Evolutionary conservation across 768 basidiomycete species (phyloP).

Genomic region (Rhizopogon vinicolor): DNA sequence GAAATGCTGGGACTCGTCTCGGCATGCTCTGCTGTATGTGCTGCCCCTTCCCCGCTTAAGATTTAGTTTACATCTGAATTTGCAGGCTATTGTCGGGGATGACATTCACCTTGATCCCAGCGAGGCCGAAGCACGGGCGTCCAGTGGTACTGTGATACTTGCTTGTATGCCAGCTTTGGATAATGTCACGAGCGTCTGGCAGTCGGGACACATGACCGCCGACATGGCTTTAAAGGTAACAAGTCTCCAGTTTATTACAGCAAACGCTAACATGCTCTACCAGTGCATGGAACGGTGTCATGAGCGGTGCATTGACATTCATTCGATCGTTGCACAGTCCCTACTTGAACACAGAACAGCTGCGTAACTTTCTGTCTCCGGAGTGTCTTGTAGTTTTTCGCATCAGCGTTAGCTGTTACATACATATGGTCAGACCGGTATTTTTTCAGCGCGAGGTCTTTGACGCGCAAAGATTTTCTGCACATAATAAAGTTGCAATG

Average conservation of each 20-base stretch:
- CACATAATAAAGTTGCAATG: not conserved
- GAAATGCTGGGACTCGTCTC: constrained; percentile 87
- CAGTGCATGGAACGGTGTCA: constrained; percentile 73
- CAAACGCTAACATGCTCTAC: not conserved
- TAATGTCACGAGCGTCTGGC: constrained; percentile 82
- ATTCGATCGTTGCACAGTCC: constrained; percentile 70
- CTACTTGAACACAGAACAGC: constrained; percentile 38
- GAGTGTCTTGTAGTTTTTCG: not conserved
- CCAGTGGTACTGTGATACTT: constrained; percentile 67
- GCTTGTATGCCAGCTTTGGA: constrained; percentile 87
- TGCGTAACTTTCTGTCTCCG: not conserved
- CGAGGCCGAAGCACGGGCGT: constrained; percentile 52
- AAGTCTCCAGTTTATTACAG: constrained; percentile 2
- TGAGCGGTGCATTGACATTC: constrained; percentile 68
- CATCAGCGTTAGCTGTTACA: not conserved
- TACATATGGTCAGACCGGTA: not conserved
- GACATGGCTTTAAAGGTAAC: constrained; percentile 55
- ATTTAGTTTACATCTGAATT: constrained; percentile 5
- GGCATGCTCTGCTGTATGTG: constrained; percentile 73
- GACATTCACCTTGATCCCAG: constrained; percentile 81
- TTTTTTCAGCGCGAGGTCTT: not conserved
- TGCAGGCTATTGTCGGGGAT: constrained; percentile 50
- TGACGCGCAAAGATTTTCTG: not conserved
- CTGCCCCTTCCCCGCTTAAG: not conserved
- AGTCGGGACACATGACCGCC: constrained; percentile 63